Evolutionary conservation across 2,329 filamentous ascomycete genomes (phyloP), one percentile per base, ranked within the genome.

Genomic region (Scedosporium boydii): DNA sequence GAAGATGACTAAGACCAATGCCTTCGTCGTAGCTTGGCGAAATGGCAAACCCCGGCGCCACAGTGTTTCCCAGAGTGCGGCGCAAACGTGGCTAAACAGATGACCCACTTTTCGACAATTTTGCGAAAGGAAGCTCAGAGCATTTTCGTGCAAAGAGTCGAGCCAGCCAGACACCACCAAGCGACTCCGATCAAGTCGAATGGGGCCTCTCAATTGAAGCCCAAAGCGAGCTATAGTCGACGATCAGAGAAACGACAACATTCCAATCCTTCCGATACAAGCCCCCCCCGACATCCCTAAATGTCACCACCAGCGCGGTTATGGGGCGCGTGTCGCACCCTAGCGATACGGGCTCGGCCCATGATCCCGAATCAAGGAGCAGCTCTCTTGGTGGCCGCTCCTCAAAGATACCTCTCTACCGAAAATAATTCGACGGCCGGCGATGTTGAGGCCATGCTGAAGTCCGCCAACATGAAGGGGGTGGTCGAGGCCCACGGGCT

Each of bases 231-330:
- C 53, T 7, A 29, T 4, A 23, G 21, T 51, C 46, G 46, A 51
- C 46, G 46, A 18, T 23, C n/a, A 51, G 21, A 51, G 46, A 51
- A 23, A 51, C 23, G 51, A 56, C 9, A 16, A 29, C 18, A 23
- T 23, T n/a, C 9, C 4, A 27, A 23, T 29, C 4, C 6, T 10
- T 27, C 26, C 23, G 21, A n/a, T 21, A 38, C 51, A 18, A 34
- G 48, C 34, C 56, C 18, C 26, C 58, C 18, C 26, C 58, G 55
- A 64, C 63, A 87, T 87, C 12, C 26, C 58, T 58, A 64, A 63
- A 87, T 87, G 84, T 78, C 83, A 67, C 79, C 83, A 63, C 77
- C 82, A 72, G 72, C 83, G 67, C 80, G 79, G 65, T 66, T 85
- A 48, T 77, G 80, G 67, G 70, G 72, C 67, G 74, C 73, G 60